A percentile compares a stretch with the other conserved stretches of the same genome.
These are phyloP conservation scores for Leccinum imitatum DNA, from an alignment of 768 basidiomycete species.

Conservation along the genomic window DNA sequence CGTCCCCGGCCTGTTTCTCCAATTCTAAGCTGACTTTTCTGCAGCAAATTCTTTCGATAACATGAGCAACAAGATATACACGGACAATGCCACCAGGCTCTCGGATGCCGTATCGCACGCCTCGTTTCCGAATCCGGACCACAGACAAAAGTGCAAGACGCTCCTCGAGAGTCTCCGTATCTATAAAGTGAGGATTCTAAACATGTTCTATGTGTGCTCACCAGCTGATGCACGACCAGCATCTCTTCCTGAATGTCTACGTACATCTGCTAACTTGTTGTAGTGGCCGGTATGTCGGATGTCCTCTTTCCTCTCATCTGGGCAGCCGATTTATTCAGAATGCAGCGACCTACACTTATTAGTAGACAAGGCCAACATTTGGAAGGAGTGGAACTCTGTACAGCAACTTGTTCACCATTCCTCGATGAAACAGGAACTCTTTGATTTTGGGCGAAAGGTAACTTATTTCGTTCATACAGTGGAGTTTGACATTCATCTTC, in stretches of 20 bases:
- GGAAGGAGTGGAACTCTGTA: constrained; percentile 18
- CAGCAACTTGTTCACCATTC: constrained; percentile 18
- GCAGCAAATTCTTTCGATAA: constrained; percentile 11
- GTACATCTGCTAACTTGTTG: constrained; percentile 24
- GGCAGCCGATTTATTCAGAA: background rate
- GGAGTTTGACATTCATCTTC: background rate
- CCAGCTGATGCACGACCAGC: constrained; percentile 17
- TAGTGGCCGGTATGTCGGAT: constrained; percentile 2
- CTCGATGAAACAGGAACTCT: constrained; percentile 17
- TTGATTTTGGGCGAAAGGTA: constrained; percentile 11
- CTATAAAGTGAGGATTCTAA: constrained; percentile 17
- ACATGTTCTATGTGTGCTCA: background rate
- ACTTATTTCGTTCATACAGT: background rate
- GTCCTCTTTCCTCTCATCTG: background rate
- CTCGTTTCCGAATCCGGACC: background rate
- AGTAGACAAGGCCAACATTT: constrained; percentile 5
- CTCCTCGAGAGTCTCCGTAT: constrained; percentile 17
- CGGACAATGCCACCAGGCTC: background rate
- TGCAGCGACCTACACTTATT: constrained; percentile 13
- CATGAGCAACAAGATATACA: background rate
- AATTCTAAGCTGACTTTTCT: background rate
- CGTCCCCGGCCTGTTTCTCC: constrained; percentile 3
- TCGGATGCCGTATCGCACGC: constrained; percentile 4
- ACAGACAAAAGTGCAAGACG: constrained; percentile 1
- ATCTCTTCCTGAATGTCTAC: constrained; percentile 26